phyloP scores from a whole-genome alignment of 2,329 filamentous ascomycete genomes.

The Cladosporium sp. region DNA sequence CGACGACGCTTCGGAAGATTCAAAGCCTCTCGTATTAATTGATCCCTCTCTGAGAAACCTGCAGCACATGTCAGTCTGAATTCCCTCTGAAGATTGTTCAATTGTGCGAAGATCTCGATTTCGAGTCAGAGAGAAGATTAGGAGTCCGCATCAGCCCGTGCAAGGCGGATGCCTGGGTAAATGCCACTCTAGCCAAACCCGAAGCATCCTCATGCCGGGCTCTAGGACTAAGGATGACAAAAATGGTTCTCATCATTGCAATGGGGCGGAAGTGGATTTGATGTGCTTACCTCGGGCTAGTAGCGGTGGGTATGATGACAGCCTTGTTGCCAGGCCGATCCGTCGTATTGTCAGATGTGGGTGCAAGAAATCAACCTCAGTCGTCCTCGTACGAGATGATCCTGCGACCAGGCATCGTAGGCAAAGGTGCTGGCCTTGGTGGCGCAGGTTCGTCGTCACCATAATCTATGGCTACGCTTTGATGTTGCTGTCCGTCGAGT shows the following conservation, averaged over 20 bases:
- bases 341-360: too few species aligned
- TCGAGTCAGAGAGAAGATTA: slow-evolving; percentile 40
- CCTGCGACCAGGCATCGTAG: background rate
- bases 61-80: background rate
- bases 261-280: background rate
- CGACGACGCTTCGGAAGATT: background rate
- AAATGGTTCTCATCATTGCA: slow-evolving; percentile 37
- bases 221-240: slow-evolving; percentile 44
- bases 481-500: slow-evolving; percentile 43
- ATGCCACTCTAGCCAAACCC: slow-evolving; percentile 31
- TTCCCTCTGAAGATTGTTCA: background rate
- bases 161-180: slow-evolving; percentile 28
- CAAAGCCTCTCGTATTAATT: background rate
- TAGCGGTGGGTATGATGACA: too few species aligned
- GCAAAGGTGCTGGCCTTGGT: background rate
- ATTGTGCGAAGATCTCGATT: background rate
- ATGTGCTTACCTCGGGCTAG: background rate
- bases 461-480: slow-evolving; percentile 51
- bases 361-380: background rate
- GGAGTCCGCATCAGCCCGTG: slow-evolving; percentile 33
- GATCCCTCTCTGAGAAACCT: background rate
- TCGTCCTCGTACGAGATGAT: slow-evolving; percentile 4
- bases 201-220: slow-evolving; percentile 23
- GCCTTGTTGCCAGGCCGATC: too few species aligned
- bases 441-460: slow-evolving; percentile 8